These are phyloP conservation scores for Amorphotheca resinae DNA, from an alignment of 495 filamentous ascomycete genomes.

Conservation along the genomic window DNA sequence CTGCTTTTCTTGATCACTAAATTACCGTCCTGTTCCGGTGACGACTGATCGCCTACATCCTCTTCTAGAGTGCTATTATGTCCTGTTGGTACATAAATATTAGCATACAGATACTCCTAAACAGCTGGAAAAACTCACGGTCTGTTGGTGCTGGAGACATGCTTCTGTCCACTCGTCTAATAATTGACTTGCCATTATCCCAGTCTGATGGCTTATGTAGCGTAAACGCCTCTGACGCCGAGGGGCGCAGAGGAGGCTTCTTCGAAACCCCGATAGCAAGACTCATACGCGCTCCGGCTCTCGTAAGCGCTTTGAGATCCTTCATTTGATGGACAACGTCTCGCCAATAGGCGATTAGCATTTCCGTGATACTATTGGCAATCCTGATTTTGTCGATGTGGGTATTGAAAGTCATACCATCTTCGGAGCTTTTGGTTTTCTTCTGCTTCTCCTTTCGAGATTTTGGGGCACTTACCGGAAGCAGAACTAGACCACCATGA, in stretches of 20 bases:
- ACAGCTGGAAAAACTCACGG: conserved; percentile 5
- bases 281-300: not conserved
- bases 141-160: conserved; percentile 15
- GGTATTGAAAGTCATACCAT: conserved; percentile 15
- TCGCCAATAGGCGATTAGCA: conserved; percentile 46
- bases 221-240: conserved; percentile 22
- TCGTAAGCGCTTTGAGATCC: conserved; percentile 20
- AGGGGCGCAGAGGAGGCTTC: conserved; percentile 14
- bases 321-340: conserved; percentile 44
- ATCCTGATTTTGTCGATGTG: conserved; percentile 28
- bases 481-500: conserved; percentile 26
- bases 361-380: conserved; percentile 42
- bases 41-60: not conserved
- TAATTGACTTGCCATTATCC: conserved; percentile 11
- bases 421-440: conserved; percentile 21
- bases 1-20: conserved; percentile 18
- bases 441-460: conserved; percentile 18
- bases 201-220: conserved; percentile 22
- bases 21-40: not conserved
- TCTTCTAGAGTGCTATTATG: not conserved
- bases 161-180: conserved; percentile 6
- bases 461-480: conserved; percentile 18
- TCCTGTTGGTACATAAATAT: not conserved
- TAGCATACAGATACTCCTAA: not conserved
- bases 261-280: conserved; percentile 4